A percentile compares a stretch with the other conserved stretches of the same genome.
Evolutionary conservation across 2,329 filamentous ascomycete genomes (phyloP).

Genomic region (Fusarium tricinctum): DNA sequence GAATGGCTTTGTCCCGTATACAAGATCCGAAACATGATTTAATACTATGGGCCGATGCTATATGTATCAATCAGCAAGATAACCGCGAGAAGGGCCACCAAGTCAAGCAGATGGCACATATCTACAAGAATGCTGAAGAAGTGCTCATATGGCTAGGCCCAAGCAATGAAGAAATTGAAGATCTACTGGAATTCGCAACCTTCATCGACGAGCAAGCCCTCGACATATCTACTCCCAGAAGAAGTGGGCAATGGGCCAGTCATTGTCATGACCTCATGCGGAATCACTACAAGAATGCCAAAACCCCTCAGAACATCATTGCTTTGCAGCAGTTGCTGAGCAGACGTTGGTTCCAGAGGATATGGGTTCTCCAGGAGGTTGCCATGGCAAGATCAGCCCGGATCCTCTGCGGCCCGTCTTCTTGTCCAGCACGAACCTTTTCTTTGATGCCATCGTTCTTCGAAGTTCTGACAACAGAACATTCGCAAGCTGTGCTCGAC

Average conservation of each 20-base stretch:
- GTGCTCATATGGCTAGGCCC: background rate
- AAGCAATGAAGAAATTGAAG: background rate
- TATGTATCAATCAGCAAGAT: background rate
- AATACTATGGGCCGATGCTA: slow-evolving; percentile 3
- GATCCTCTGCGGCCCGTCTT: background rate
- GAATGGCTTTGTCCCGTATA: background rate
- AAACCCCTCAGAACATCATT: background rate
- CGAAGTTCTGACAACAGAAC: background rate
- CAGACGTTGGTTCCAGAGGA: background rate
- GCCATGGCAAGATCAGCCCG: background rate
- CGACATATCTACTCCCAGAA: background rate
- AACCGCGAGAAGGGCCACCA: background rate
- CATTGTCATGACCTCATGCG: background rate
- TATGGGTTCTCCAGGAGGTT: background rate
- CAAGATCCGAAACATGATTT: background rate
- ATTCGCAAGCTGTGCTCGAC: background rate
- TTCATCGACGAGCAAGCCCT: background rate
- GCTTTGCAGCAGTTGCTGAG: background rate
- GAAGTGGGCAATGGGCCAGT: background rate
- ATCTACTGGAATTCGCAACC: background rate
- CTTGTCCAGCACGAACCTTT: background rate
- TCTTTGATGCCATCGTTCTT: background rate
- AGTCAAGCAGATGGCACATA: background rate
- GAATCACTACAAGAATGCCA: background rate
- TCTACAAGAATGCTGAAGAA: background rate